Conservation (phyloP, 1,139 yeast species). For the Hyphopichia buzzinii region DNA sequence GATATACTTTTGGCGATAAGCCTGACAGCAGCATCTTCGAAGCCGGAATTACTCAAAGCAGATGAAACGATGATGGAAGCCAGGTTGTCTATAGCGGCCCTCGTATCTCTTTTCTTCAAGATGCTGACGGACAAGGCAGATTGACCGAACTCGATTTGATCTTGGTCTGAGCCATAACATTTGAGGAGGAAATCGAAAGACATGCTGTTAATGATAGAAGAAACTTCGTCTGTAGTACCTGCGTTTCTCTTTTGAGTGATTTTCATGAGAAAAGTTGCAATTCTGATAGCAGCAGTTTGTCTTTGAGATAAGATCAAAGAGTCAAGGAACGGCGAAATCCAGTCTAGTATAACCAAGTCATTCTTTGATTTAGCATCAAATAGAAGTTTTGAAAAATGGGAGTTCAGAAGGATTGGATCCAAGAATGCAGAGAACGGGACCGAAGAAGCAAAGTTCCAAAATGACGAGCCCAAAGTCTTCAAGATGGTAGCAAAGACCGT, state of each 20-base stretch:
- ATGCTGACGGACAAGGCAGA: slow-evolving; percentile 19
- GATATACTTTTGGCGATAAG: slow-evolving; percentile 47
- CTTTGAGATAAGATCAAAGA: slow-evolving; percentile 40
- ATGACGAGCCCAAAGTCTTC: slow-evolving; percentile 31
- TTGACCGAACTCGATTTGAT: slow-evolving; percentile 13
- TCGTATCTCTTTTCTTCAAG: slow-evolving; percentile 29
- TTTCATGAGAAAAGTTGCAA: slow-evolving; percentile 34
- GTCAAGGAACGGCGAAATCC: slow-evolving; percentile 39
- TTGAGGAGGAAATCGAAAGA: slow-evolving; percentile 10
- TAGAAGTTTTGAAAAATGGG: slow-evolving; percentile 27
- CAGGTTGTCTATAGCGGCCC: slow-evolving; percentile 34
- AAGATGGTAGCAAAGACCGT: slow-evolving; percentile 45
- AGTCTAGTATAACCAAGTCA: slow-evolving; percentile 16
- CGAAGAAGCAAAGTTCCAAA: slow-evolving; percentile 55
- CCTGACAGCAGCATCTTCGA: slow-evolving; percentile 26
- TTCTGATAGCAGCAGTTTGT: slow-evolving; percentile 38
- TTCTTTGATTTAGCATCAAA: slow-evolving; percentile 11
- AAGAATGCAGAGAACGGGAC: slow-evolving; percentile 50
- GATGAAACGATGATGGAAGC: slow-evolving; percentile 21
- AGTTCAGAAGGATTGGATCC: slow-evolving; percentile 50
- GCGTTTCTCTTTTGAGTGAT: neutral
- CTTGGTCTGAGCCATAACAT: slow-evolving; percentile 13
- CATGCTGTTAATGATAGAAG: neutral
- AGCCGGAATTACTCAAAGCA: slow-evolving; percentile 14
- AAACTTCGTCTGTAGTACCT: neutral